Base-by-base conservation (phyloP, 2,329 filamentous ascomycete species). In the Fusarium sp. region DNA sequence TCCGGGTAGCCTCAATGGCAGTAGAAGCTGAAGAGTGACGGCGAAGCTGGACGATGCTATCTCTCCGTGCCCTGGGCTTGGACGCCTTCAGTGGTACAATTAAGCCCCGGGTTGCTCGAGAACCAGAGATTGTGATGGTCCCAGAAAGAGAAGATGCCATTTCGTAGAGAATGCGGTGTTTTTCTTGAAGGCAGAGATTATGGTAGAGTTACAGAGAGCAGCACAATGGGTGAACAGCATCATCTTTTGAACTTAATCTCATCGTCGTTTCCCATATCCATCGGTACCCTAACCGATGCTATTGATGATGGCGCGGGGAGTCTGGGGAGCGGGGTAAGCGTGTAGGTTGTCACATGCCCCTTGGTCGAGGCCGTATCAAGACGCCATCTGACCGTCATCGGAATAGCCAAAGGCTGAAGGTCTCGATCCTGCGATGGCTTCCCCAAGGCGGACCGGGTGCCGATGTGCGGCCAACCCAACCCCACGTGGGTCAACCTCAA, bases 311-410 rank as follows among this genome's bases (percentile, higher is more conserved):
- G 59, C 72, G 68, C 61, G 72, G 68, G 67, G 71, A 73, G 48
- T 69, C 68, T 70, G 59, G 66, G 66, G 69, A 67, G 72, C 72
- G 72, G 72, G 72, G 72, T 72, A 75, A 37, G 5, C 18, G 45
- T 20, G n/a, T 52, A 20, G 43, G 43, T 30, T 52, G 59, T 74
- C 72, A 74, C 72, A 74, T 69, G 72, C 52, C 52, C 65, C 32
- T 25, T 18, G 35, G 48, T 52, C 48, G 37, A 54, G 45, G 59
- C 34, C 27, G 45, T 63, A 66, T 72, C 57, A 50, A 35, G 57
- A 20, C 56, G 58, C 48, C 67, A 72, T 41, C 5, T 41, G 34
- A 56, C 58, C 52, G 57, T 73, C 57, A 70, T 68, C 30, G 41
- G 58, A 34, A 52, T 66, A 50, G 62, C 43, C 59, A 30, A 20